phyloP scores from a whole-genome alignment of 176 grass and related monocot species.

The Panicum miliaceum region DNA sequence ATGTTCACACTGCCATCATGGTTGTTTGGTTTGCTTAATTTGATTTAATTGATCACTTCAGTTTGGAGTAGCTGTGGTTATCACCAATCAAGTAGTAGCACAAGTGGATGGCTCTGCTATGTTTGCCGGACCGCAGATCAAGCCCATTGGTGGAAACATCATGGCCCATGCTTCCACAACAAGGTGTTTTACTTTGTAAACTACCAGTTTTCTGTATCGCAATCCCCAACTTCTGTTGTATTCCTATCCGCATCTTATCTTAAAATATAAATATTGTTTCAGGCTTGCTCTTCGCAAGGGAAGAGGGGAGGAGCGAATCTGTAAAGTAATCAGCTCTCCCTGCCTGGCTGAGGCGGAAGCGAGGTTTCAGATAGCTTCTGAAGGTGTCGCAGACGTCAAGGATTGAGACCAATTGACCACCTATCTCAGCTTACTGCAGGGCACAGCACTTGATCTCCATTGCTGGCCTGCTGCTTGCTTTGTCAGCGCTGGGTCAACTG shows the following conservation, averaged over 20 bases:
- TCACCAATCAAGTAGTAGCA: slow-evolving; percentile 96
- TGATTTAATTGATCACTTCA: slow-evolving; percentile 36
- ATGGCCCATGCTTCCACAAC: slow-evolving; percentile 98
- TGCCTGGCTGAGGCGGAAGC: slow-evolving; percentile 85
- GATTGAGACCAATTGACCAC: slow-evolving; percentile 41
- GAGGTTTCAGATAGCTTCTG: slow-evolving; percentile 72
- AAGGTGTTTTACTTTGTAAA: slow-evolving; percentile 40
- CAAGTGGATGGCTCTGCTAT: slow-evolving; percentile 97
- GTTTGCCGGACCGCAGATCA: slow-evolving; percentile 90
- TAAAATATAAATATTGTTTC: slow-evolving; percentile 3
- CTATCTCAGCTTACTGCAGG: neutral
- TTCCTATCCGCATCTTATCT: neutral
- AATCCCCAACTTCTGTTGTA: neutral
- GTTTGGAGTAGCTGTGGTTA: slow-evolving; percentile 98
- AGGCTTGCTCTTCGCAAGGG: slow-evolving; percentile 94
- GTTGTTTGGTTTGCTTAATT: slow-evolving; percentile 18
- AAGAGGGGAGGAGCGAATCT: slow-evolving; percentile 83
- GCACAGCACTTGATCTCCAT: neutral
- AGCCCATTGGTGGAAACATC: slow-evolving; percentile 92
- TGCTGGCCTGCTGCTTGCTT: neutral
- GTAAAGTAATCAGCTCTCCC: slow-evolving; percentile 91
- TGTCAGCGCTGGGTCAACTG: neutral
- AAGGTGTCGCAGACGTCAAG: slow-evolving; percentile 80
- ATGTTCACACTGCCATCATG: neutral
- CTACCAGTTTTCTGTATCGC: neutral